A percentile compares a stretch with the other conserved stretches of the same genome.
These are phyloP conservation scores for Ophiostoma novo-ulmi DNA, from an alignment of 2,329 filamentous ascomycete genomes.

Conservation along the genomic window DNA sequence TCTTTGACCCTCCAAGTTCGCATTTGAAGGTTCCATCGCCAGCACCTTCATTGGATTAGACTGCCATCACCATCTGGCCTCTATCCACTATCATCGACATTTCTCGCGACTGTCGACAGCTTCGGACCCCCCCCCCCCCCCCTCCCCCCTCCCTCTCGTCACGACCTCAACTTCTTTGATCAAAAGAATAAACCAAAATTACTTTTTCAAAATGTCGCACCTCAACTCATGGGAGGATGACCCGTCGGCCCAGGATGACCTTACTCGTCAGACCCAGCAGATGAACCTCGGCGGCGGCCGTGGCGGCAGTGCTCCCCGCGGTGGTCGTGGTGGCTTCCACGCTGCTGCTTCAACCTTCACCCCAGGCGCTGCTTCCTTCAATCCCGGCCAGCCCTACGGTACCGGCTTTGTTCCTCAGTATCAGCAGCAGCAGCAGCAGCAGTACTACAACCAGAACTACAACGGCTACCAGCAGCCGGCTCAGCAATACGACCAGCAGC, in stretches of 20 bases:
- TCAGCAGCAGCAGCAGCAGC: conserved; percentile 29
- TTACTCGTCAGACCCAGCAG: conserved; percentile 71
- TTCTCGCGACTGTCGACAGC: background rate
- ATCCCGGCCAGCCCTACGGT: conserved; percentile 55
- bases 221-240: conserved; percentile 96
- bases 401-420: conserved; percentile 39
- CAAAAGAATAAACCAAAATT: background rate
- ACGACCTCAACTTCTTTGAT: background rate
- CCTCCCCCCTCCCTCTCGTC: background rate
- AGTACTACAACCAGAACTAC: conserved; percentile 26
- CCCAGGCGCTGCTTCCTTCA: conserved; percentile 63
- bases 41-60: background rate
- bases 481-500: conserved; percentile 40
- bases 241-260: conserved; percentile 69
- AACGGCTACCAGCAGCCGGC: conserved; percentile 40
- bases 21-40: background rate
- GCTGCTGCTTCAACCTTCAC: conserved; percentile 67
- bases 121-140: background rate
- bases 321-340: conserved; percentile 47
- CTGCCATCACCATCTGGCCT: background rate
- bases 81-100: background rate
- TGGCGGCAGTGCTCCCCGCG: conserved; percentile 20
- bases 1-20: background rate
- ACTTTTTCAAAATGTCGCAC: conserved; percentile 45
- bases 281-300: conserved; percentile 60